Base-by-base conservation (phyloP, 78 protist species). In the Emiliania huxleyi region DNA sequence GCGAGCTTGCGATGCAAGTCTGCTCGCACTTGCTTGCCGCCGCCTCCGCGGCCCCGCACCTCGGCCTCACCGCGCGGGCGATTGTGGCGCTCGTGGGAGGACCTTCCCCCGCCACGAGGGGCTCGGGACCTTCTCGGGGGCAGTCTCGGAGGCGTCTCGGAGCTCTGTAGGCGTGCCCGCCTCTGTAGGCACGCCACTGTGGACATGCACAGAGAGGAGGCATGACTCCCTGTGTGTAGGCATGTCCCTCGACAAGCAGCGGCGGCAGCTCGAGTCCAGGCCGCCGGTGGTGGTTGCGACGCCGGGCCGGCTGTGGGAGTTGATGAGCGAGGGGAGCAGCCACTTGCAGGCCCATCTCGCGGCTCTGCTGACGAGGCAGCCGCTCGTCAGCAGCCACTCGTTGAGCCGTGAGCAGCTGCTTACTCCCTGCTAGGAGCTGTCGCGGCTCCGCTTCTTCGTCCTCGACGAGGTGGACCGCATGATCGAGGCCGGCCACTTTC, bases 1-100 rank as follows among this genome's bases (percentile, higher is more conserved):
- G 98, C 4, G 98, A 97, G 92, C 95, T 97, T 1, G 97, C 98
- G 22, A 29, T 69, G 22, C 98, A 97, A 40, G 84, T 95, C 0
- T 0, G 46, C 38, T 0, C 8, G 33, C 92, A 26, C 33, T 29
- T 26, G 25, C 93, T 2, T 4, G 45, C 43, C 12, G 23, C 23
- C 15, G 4, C 83, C 4, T 1, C 43, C 4, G 45, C 45, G 83
- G 19, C 46, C 19, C 83, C 43, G n/a, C n/a, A n/a, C n/a, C n/a
- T n/a, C 83, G 83, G 12, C 25, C 12, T 69, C 33, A 4, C 33
- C 75, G 12, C 23, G 75, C 38, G 37, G 23, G 37, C 75, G 33
- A 69, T 26, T 4, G 37, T 26, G 33, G 19, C 33, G 48, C 1
- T 33, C 49, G 48, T 0, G 38, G 48, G 33, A 2, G 48, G 40